Evolutionary conservation across 192 early-diverging fungal species (phyloP).

Genomic region (Fimicolochytrium jonesii): DNA sequence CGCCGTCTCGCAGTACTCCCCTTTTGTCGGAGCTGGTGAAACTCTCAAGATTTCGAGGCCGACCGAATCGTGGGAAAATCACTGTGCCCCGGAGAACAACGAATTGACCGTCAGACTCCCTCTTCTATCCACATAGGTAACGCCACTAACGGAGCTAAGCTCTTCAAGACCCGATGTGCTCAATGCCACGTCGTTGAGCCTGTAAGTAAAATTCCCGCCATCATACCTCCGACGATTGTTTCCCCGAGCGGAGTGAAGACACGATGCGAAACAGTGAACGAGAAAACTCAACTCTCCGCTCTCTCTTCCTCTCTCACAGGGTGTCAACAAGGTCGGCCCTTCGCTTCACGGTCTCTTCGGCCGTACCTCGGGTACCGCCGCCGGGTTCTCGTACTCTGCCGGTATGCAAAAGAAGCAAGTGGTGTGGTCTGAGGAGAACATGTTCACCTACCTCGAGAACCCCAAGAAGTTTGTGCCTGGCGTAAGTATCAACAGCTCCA

Average conservation of each 20-base stretch:
- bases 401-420: constrained; percentile 86
- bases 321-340: constrained; percentile 93
- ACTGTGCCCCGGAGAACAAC: no score
- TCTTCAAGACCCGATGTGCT: constrained; percentile 98
- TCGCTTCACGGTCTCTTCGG: constrained; percentile 93
- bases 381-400: constrained; percentile 88
- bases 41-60: no score
- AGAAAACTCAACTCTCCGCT: no score
- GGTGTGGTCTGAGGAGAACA: constrained; percentile 81
- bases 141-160: constrained; percentile 58
- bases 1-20: no score
- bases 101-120: no score
- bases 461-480: constrained; percentile 85
- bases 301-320: constrained; percentile 32
- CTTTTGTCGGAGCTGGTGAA: no score
- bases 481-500: no score
- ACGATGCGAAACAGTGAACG: no score
- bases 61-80: no score
- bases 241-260: no score
- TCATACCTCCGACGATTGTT: no score
- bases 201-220: constrained; percentile 13
- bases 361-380: constrained; percentile 78
- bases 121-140: constrained; percentile 35
- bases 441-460: constrained; percentile 96
- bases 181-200: constrained; percentile 94